Evolutionary conservation across 2,329 filamentous ascomycete genomes (phyloP).

Genomic region (Colletotrichum sp.): DNA sequence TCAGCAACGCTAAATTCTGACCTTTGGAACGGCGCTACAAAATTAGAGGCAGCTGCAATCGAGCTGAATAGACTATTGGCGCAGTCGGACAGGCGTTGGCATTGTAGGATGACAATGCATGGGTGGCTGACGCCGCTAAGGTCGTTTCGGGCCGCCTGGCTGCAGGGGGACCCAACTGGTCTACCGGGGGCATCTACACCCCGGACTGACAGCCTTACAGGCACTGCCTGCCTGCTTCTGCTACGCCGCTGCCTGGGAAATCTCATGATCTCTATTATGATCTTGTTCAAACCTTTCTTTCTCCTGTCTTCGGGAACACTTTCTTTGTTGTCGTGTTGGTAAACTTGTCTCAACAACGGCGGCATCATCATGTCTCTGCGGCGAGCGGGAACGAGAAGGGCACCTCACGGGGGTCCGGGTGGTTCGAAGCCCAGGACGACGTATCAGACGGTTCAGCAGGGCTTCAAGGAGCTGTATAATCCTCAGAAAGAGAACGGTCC

Average conservation of each 20-base stretch:
- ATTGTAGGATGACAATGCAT: slow-evolving; percentile 17
- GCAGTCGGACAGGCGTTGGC: not conserved
- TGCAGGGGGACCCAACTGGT: slow-evolving; percentile 7
- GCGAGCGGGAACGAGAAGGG: slow-evolving; percentile 12
- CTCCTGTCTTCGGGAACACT: not conserved
- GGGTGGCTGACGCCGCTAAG: slow-evolving; percentile 11
- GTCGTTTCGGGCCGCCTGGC: slow-evolving; percentile 15
- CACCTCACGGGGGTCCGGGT: slow-evolving; percentile 9
- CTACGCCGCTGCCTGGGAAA: not conserved
- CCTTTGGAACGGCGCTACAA: slow-evolving; percentile 4
- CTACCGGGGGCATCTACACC: not conserved
- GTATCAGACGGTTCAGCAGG: slow-evolving; percentile 40
- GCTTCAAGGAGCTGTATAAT: slow-evolving; percentile 39
- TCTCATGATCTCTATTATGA: not conserved
- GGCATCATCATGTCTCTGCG: slow-evolving; percentile 14
- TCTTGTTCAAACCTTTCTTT: slow-evolving; percentile 1
- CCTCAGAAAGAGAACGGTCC: slow-evolving; percentile 27
- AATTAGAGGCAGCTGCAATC: not conserved
- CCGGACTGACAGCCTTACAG: slow-evolving; percentile 2
- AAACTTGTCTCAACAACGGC: not conserved
- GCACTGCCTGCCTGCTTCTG: not conserved
- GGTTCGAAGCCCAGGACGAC: slow-evolving; percentile 31
- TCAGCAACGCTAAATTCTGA: slow-evolving; percentile 5
- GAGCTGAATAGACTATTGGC: slow-evolving; percentile 8
- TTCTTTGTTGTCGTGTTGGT: not conserved